Conservation (phyloP, 345 rosid species). For the Iberis pinnata region DNA sequence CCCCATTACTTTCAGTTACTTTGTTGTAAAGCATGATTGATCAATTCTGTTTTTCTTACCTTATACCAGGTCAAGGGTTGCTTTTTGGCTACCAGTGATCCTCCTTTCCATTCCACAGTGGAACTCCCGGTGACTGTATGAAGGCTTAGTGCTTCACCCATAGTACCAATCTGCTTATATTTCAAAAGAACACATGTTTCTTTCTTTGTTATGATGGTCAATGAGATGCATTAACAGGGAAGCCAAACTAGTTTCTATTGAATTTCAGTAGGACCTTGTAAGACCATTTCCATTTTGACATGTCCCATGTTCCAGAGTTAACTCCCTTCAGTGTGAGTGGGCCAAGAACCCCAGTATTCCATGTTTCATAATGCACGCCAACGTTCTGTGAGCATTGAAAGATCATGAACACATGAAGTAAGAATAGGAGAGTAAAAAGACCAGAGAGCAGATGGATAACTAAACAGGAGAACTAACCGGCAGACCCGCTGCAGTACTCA, state of each 20-base stretch:
- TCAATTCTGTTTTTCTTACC: conserved; percentile 26
- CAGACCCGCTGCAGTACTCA: conserved; percentile 77
- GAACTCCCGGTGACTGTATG: conserved; percentile 38
- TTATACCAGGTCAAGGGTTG: conserved; percentile 74
- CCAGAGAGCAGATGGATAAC: background rate
- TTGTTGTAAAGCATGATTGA: too few relatives aligned
- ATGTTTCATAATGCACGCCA: conserved; percentile 65
- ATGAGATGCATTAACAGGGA: background rate
- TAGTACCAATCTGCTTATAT: conserved; percentile 54
- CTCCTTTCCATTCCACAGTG: conserved; percentile 49
- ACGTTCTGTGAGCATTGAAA: conserved; percentile 38
- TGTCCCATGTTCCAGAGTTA: conserved; percentile 53
- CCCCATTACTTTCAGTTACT: background rate
- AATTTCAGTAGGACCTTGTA: conserved; percentile 44
- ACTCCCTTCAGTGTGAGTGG: conserved; percentile 59
- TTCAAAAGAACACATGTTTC: background rate
- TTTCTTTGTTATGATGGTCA: background rate
- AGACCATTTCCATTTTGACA: conserved; percentile 82
- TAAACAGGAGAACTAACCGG: conserved; percentile 46
- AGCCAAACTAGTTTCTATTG: background rate
- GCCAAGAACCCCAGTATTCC: conserved; percentile 64
- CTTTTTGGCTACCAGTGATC: conserved; percentile 33
- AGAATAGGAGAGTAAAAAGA: background rate
- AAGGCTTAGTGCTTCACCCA: conserved; percentile 60
- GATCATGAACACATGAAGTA: background rate